Evolutionary conservation across 2,329 filamentous ascomycete genomes (phyloP).

Genomic region (Herpotrichia juniperi): DNA sequence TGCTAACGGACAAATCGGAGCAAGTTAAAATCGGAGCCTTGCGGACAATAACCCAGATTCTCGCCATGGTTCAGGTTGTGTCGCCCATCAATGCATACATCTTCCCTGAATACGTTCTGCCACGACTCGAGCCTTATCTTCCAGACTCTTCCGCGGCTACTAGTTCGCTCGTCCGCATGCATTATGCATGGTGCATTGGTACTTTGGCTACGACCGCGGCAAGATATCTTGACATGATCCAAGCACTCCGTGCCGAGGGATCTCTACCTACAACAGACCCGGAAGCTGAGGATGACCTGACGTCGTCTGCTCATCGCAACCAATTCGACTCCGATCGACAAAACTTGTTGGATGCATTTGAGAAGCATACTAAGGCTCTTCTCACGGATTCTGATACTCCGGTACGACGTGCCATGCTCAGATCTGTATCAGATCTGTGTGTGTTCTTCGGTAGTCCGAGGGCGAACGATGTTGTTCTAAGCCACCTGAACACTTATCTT

Average conservation of each 20-base stretch:
- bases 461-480: conserved; percentile 93
- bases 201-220: conserved; percentile 85
- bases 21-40: conserved; percentile 85
- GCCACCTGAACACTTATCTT: conserved; percentile 94
- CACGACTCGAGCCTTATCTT: conserved; percentile 63
- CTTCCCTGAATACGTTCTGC: conserved; percentile 71
- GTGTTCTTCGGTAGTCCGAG: conserved; percentile 93
- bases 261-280: conserved; percentile 78
- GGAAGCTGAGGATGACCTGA: conserved; percentile 76
- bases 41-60: conserved; percentile 83
- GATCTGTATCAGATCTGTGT: conserved; percentile 89
- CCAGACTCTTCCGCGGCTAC: conserved; percentile 52
- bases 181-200: conserved; percentile 91
- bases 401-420: conserved; percentile 88
- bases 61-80: conserved; percentile 82
- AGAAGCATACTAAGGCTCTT: conserved; percentile 85
- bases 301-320: conserved; percentile 74
- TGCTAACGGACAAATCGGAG: conserved; percentile 82
- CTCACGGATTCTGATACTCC: conserved; percentile 85
- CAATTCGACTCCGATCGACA: conserved; percentile 86
- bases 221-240: conserved; percentile 87
- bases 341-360: conserved; percentile 83
- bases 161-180: conserved; percentile 78
- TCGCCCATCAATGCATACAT: conserved; percentile 74
- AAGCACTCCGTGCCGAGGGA: conserved; percentile 82